Percentiles rank a stretch among this genome's conserved stretches.
phyloP scores from a whole-genome alignment of 1,139 yeast genomes.

The Taphrina sp. region DNA sequence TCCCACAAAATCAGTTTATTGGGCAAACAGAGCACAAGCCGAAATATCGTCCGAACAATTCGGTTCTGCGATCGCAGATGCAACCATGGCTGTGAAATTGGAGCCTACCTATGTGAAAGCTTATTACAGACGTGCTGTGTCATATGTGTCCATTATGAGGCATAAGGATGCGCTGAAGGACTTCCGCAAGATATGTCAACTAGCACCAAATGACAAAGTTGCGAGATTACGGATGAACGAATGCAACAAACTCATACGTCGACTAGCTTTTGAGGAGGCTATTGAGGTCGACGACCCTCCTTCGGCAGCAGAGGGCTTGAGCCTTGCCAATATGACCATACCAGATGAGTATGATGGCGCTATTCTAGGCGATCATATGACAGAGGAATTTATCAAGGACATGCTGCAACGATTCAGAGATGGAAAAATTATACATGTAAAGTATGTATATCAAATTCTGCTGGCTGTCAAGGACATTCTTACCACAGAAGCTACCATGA shows the following conservation, averaged over 20 bases:
- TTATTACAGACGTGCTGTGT: constrained; percentile 77
- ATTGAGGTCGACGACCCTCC: constrained; percentile 67
- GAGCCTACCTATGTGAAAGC: constrained; percentile 66
- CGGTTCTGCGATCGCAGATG: constrained; percentile 78
- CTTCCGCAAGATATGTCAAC: constrained; percentile 61
- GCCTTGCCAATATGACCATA: constrained; percentile 42
- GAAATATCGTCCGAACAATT: constrained; percentile 80
- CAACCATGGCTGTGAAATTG: constrained; percentile 64
- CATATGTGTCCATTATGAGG: constrained; percentile 71
- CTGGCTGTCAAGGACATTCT: constrained; percentile 62
- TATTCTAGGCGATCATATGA: constrained; percentile 48
- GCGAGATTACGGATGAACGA: constrained; percentile 65
- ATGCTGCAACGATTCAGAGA: constrained; percentile 68
- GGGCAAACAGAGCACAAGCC: constrained; percentile 87
- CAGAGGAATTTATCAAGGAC: constrained; percentile 57
- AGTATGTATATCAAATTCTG: constrained; percentile 79
- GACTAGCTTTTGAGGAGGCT: constrained; percentile 80
- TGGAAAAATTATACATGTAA: constrained; percentile 73
- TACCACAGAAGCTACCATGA: constrained; percentile 66
- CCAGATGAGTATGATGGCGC: constrained; percentile 71
- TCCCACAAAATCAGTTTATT: constrained; percentile 66
- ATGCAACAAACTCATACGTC: constrained; percentile 65
- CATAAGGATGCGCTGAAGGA: constrained; percentile 73
- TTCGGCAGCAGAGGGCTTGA: constrained; percentile 37
- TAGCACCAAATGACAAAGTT: constrained; percentile 66